Base-by-base conservation (phyloP, 2,329 filamentous ascomycete species). In the Pseudogymnoascus sp. region DNA sequence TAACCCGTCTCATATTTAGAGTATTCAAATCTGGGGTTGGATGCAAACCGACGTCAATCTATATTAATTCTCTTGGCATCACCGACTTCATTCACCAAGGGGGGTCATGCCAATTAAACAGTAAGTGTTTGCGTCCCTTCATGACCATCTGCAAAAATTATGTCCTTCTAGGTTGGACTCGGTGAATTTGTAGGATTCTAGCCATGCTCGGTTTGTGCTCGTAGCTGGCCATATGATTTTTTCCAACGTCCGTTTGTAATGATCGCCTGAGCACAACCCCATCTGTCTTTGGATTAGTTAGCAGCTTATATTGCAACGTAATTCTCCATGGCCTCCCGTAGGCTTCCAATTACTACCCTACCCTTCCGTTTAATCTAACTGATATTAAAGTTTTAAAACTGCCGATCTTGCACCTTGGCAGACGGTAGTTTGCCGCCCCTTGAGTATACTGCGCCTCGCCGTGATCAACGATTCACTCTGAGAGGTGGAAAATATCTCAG, bases 341-440 rank as follows among this genome's bases (percentile, higher is more conserved):
- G 5, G 30, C n/a, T 54, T 2, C 4, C 16, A 32, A 54, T 28
- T 50, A 4, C n/a, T n/a, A 32, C 43, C 18, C 25, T 12, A 9
- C n/a, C n/a, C 6, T 12, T 54, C 11, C 5, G n/a, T n/a, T 54
- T 54, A 54, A 54, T 54, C 43, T 54, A 54, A 32, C 25, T 54
- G 25, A 54, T 54, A 54, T 54, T 54, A 54, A 35, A 54, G 43
- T 54, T 54, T 54, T 18, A 32, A 12, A 54, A n/a, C 43, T 32
- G 43, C 43, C 43, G 43, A 50, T 50, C 43, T 50, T 28, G 9
- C 22, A 3, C 16, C 22, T 50, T 50, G 43, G 43, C 43, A 30
- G 25, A n/a, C 25, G 43, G 22, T 20, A 50, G 7, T 50, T 30
- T 50, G 43, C 43, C 43, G n/a, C 28, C 25, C n/a, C 28, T 54